Evolutionary conservation across 169 alveolate genomes (phyloP).

Genomic region (Plasmodium knowlesi): DNA sequence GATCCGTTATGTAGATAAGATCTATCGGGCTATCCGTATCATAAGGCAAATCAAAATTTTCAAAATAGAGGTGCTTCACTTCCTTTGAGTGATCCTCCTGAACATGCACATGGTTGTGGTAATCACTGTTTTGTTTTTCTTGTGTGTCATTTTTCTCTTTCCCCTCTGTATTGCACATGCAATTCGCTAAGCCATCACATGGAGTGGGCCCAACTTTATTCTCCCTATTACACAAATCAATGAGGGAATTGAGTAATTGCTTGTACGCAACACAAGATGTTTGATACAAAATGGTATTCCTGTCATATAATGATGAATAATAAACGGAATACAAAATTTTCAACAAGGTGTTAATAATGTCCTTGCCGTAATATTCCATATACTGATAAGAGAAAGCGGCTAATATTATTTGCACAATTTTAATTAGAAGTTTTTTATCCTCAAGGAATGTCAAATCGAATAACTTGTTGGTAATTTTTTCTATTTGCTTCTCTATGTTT

Average conservation of each 20-base stretch:
- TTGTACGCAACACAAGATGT: slow-evolving; percentile 71
- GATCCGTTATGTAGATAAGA: slow-evolving; percentile 26
- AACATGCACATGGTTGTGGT: not conserved
- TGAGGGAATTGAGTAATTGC: slow-evolving; percentile 55
- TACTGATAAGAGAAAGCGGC: slow-evolving; percentile 58
- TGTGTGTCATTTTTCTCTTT: not conserved
- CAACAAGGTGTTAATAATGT: slow-evolving; percentile 45
- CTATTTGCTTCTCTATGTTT: slow-evolving; percentile 44
- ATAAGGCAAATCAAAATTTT: slow-evolving; percentile 48
- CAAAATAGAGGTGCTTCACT: slow-evolving; percentile 34
- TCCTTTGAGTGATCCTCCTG: not conserved
- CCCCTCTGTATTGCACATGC: not conserved
- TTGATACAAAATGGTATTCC: slow-evolving; percentile 40
- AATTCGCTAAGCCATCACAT: not conserved
- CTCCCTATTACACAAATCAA: slow-evolving; percentile 65
- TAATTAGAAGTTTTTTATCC: slow-evolving; percentile 43
- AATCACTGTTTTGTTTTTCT: not conserved
- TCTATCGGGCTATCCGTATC: slow-evolving; percentile 37
- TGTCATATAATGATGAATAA: slow-evolving; percentile 61
- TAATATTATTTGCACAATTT: slow-evolving; percentile 64
- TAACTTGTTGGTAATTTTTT: slow-evolving; percentile 58
- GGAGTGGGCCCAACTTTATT: not conserved
- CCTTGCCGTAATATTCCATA: slow-evolving; percentile 37
- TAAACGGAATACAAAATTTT: slow-evolving; percentile 62
- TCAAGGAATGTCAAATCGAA: slow-evolving; percentile 62